Percentiles rank a stretch among this genome's conserved stretches.
Conservation (phyloP, 805 yeast genomes). For the Limtongia smithiae region DNA sequence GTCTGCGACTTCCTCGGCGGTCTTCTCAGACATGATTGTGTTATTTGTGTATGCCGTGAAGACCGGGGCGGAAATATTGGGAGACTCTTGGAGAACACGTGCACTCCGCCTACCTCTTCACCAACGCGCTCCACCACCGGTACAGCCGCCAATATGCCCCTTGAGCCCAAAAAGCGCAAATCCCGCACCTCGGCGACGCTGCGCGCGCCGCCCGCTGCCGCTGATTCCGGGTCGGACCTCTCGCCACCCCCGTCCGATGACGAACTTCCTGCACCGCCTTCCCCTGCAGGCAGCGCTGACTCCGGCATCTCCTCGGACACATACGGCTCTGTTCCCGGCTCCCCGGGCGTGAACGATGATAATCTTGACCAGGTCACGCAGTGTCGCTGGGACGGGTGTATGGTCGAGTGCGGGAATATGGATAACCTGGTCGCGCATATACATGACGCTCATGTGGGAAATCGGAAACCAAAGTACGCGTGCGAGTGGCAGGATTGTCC, state of each 20-base stretch:
- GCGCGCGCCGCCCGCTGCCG: neutral
- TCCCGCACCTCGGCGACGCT: too few species aligned
- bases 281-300: slow-evolving; percentile 12
- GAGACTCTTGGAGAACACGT: too few species aligned
- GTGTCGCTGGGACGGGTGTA: slow-evolving; percentile 45
- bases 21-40: too few species aligned
- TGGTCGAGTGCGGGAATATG: slow-evolving; percentile 34
- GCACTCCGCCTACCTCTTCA: too few species aligned
- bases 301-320: slow-evolving; percentile 26
- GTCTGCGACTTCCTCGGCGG: neutral
- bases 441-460: slow-evolving; percentile 41
- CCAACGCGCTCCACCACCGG: too few species aligned
- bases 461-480: slow-evolving; percentile 41
- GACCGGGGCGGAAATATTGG: too few species aligned
- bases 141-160: too few species aligned
- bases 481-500: slow-evolving; percentile 65
- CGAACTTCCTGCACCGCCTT: neutral
- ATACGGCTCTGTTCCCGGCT: slow-evolving; percentile 29
- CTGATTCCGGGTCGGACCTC: slow-evolving; percentile 13
- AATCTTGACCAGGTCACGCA: slow-evolving; percentile 28
- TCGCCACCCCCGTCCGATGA: slow-evolving; percentile 15
- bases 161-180: too few species aligned
- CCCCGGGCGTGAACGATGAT: slow-evolving; percentile 31
- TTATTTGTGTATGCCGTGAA: too few species aligned
- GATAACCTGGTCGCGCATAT: slow-evolving; percentile 45